Conservation (phyloP, 2,329 filamentous ascomycete genomes). For the Trichoderma citrinoviride region DNA sequence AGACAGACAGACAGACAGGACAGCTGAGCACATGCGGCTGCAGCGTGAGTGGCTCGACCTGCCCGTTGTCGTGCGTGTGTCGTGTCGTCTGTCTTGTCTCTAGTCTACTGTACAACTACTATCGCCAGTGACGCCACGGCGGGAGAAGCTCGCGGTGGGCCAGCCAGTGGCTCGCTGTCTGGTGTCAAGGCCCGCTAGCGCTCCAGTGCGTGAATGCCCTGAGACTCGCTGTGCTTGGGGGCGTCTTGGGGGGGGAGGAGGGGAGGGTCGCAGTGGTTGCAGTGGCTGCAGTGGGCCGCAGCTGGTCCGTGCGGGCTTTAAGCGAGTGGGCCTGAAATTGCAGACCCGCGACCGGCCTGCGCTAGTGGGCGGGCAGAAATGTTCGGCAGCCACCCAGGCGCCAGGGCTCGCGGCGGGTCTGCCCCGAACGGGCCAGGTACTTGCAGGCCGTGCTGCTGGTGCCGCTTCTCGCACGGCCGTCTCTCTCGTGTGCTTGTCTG, state of each 20-base stretch:
- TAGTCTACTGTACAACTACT: neutral
- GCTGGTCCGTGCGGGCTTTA: conserved; percentile 26
- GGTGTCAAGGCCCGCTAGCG: neutral
- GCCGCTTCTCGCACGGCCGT: neutral
- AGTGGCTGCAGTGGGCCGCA: conserved; percentile 13
- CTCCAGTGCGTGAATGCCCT: conserved; percentile 7
- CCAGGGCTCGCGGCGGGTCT: conserved; percentile 7
- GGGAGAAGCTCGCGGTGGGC: conserved; percentile 1
- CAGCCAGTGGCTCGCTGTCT: neutral
- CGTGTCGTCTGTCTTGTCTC: no score
- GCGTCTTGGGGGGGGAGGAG: no score
- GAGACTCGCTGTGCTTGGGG: conserved; percentile 14
- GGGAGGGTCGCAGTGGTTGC: neutral
- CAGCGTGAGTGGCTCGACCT: neutral
- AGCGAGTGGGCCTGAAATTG: conserved; percentile 31
- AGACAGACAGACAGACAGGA: no score
- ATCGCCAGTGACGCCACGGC: conserved; percentile 17
- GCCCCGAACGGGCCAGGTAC: neutral
- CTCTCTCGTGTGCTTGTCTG: no score
- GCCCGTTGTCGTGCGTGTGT: neutral
- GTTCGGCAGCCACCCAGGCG: conserved; percentile 19
- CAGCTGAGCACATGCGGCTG: no score
- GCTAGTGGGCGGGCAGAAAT: conserved; percentile 22
- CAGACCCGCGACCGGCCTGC: conserved; percentile 25
- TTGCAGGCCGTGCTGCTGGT: neutral